Base-by-base conservation (phyloP, 2,329 filamentous ascomycete genomes). In the Penicillium sp. region DNA sequence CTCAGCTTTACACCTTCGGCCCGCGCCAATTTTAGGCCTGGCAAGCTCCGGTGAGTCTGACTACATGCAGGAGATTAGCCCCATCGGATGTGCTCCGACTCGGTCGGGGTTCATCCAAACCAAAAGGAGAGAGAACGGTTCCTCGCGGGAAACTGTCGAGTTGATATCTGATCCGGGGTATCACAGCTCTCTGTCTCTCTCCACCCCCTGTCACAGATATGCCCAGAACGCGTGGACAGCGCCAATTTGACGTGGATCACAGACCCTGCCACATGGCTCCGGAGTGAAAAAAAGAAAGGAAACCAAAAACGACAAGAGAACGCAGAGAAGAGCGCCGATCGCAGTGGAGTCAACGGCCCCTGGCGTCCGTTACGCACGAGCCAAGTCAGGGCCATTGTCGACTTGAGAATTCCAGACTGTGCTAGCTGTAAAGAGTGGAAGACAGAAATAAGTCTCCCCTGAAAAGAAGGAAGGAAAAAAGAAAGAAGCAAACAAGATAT, bases 341-440 rank as follows among this genome's bases (percentile, higher is more conserved):
- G 37, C 48, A 52, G 58, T 56, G 56, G 53, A 56, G 51, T 45
- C 26, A 61, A 59, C 56, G 53, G 58, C 50, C 51, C 51, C 46
- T 53, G 44, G 44, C 26, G 28, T 48, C 42, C 48, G 36, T 40
- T 43, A 34, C 8, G 59, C 59, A 61, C 59, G 57, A 49, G 48
- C 54, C 56, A 51, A 37, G 4, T 24, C 11, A n/a, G n/a, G n/a
- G n/a, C n/a, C n/a, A n/a, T n/a, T n/a, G n/a, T n/a, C n/a, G n/a
- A n/a, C n/a, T n/a, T n/a, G n/a, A n/a, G n/a, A n/a, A n/a, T n/a
- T n/a, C n/a, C n/a, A n/a, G n/a, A n/a, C n/a, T n/a, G n/a, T n/a
- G n/a, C n/a, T n/a, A n/a, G n/a, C n/a, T n/a, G n/a, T n/a, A n/a
- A 26, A 21, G 16, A 33, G 31, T n/a, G 10, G 9, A 33, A 33